Percentiles rank a stretch among this genome's conserved stretches.
phyloP scores from a whole-genome alignment of 75 land plant genomes.

The Adiantum capillusveneris region DNA sequence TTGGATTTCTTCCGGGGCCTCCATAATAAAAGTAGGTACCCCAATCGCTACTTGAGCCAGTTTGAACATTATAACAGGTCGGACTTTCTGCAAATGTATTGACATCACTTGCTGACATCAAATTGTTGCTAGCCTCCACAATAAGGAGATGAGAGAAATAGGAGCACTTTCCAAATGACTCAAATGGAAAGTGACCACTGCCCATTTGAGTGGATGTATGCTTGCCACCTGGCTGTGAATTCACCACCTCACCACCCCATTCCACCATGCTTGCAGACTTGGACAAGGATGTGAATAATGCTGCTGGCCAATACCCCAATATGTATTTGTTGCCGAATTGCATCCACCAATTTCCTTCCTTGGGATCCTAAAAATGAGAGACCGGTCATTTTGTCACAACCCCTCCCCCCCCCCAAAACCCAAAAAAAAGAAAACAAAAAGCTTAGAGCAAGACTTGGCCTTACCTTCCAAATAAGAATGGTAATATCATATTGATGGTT shows the following conservation, averaged over 20 bases:
- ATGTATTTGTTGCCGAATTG: slow-evolving; percentile 44
- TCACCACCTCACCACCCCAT: slow-evolving; percentile 68
- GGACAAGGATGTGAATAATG: slow-evolving; percentile 53
- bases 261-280: slow-evolving; percentile 66
- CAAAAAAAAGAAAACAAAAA: neutral
- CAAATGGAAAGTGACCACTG: slow-evolving; percentile 74
- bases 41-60: slow-evolving; percentile 53
- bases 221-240: slow-evolving; percentile 14
- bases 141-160: slow-evolving; percentile 29
- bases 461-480: slow-evolving; percentile 84
- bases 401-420: neutral
- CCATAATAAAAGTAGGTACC: slow-evolving; percentile 81
- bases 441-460: too few relatives aligned
- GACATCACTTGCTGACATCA: slow-evolving; percentile 57
- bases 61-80: slow-evolving; percentile 59
- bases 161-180: slow-evolving; percentile 60
- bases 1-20: slow-evolving; percentile 74
- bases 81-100: slow-evolving; percentile 61
- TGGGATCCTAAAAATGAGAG: slow-evolving; percentile 61
- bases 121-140: slow-evolving; percentile 21
- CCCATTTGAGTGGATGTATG: slow-evolving; percentile 94
- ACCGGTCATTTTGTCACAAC: neutral
- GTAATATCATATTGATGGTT: slow-evolving; percentile 77
- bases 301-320: slow-evolving; percentile 88
- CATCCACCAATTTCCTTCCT: slow-evolving; percentile 87